These are phyloP conservation scores for Plasmodium vivax DNA, from an alignment of 169 alveolate species.

Conservation along the genomic window DNA sequence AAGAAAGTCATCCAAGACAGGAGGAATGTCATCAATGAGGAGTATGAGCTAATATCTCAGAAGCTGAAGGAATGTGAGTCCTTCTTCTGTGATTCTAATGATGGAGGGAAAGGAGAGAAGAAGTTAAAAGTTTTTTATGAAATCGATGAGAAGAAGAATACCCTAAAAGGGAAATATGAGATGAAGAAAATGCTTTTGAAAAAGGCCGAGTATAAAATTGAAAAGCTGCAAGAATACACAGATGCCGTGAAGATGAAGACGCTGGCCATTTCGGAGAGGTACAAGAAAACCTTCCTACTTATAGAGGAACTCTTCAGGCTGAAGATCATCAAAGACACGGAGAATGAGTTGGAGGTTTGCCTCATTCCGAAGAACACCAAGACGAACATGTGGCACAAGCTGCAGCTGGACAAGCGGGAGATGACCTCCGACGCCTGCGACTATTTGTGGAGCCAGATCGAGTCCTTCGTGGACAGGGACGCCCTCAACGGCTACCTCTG, in stretches of 20 bases:
- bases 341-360: conserved; percentile 48
- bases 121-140: conserved; percentile 58
- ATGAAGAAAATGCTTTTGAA: conserved; percentile 49
- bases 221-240: conserved; percentile 58
- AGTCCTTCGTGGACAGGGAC: conserved; percentile 61
- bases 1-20: conserved; percentile 61
- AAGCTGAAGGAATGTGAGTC: conserved; percentile 69
- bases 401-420: conserved; percentile 57
- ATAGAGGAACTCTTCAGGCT: conserved; percentile 51
- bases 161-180: conserved; percentile 35
- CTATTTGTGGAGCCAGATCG: conserved; percentile 68
- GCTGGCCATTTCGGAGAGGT: conserved; percentile 32
- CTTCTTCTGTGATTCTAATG: conserved; percentile 53
- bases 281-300: conserved; percentile 31
- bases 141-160: conserved; percentile 65
- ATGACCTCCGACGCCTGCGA: conserved; percentile 59
- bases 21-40: conserved; percentile 51
- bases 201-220: conserved; percentile 46
- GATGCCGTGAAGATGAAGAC: conserved; percentile 48
- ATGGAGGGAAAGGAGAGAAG: conserved; percentile 30
- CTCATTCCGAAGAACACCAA: conserved; percentile 65
- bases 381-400: conserved; percentile 65
- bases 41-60: conserved; percentile 50
- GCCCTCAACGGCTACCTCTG: conserved; percentile 22
- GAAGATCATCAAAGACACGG: conserved; percentile 55